Conservation (phyloP, 2,329 filamentous ascomycete genomes). For the Colletotrichum tofieldiae region DNA sequence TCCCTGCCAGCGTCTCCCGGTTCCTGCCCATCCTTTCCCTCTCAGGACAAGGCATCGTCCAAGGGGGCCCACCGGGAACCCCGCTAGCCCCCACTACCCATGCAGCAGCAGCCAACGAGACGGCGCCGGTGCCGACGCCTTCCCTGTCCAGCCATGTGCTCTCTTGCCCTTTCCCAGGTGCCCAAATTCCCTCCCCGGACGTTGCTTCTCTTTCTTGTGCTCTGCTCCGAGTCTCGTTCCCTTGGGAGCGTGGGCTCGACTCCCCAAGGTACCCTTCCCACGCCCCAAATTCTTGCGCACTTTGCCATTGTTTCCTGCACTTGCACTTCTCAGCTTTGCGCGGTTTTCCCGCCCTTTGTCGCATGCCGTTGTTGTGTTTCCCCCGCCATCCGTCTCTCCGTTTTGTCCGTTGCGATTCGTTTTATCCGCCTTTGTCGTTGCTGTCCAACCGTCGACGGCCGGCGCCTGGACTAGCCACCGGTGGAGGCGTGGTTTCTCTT, state of each 20-base stretch:
- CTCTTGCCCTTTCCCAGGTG: slow-evolving; percentile 13
- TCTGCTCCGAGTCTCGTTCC: slow-evolving; percentile 26
- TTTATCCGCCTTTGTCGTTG: neutral
- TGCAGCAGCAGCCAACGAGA: slow-evolving; percentile 1
- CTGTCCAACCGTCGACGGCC: slow-evolving; percentile 11
- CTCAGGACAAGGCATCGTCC: neutral
- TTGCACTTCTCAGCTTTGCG: neutral
- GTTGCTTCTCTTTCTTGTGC: slow-evolving; percentile 26
- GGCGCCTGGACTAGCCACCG: neutral
- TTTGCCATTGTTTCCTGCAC: slow-evolving; percentile 10
- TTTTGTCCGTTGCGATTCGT: neutral
- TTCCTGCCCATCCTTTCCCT: slow-evolving; percentile 33
- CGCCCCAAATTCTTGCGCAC: neutral
- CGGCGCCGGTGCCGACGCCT: neutral
- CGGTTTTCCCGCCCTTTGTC: neutral
- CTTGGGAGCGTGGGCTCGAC: slow-evolving; percentile 20
- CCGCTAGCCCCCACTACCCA: neutral
- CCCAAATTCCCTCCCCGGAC: slow-evolving; percentile 24
- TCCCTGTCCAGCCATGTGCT: slow-evolving; percentile 40
- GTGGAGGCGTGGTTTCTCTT: neutral
- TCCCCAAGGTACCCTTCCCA: neutral
- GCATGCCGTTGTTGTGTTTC: slow-evolving; percentile 7
- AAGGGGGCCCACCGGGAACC: neutral
- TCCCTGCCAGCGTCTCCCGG: neutral
- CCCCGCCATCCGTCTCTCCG: neutral